Evolutionary conservation across 106 monocot species (phyloP).

Genomic region (Dioscorea alata): DNA sequence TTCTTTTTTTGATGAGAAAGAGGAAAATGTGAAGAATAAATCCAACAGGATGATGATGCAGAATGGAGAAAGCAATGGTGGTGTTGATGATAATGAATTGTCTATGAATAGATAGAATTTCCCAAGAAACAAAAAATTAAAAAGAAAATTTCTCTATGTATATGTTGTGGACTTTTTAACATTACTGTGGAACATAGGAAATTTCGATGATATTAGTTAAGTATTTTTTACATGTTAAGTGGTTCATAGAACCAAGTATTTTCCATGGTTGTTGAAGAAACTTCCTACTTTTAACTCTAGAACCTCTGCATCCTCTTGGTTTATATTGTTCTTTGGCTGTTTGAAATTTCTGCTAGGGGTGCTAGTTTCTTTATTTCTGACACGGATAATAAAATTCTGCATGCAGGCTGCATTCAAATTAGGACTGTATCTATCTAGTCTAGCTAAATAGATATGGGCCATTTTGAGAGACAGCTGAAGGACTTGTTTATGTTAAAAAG

Average conservation of each 20-base stretch:
- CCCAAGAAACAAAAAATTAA: not conserved
- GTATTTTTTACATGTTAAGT: not conserved
- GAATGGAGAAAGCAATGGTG: not conserved
- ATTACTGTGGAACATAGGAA: not conserved
- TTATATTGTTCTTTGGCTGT: too few species aligned
- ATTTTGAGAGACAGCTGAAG: too few species aligned
- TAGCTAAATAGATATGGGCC: too few species aligned
- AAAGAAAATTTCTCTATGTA: not conserved
- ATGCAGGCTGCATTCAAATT: too few species aligned
- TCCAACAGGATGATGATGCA: not conserved
- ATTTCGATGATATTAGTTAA: not conserved
- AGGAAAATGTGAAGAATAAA: not conserved
- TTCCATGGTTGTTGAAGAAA: too few species aligned
- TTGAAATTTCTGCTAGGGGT: too few species aligned
- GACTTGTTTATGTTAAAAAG: too few species aligned
- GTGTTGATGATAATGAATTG: not conserved
- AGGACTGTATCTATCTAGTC: too few species aligned
- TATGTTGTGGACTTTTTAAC: not conserved
- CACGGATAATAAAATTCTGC: too few species aligned
- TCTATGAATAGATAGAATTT: not conserved
- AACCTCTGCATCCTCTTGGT: too few species aligned
- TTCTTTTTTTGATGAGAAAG: constrained; percentile 6
- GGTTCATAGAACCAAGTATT: not conserved
- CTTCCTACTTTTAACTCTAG: too few species aligned
- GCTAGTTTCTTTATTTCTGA: too few species aligned